Base-by-base conservation (phyloP, 192 early-diverging fungal genomes). In the Dissophora globulifera region DNA sequence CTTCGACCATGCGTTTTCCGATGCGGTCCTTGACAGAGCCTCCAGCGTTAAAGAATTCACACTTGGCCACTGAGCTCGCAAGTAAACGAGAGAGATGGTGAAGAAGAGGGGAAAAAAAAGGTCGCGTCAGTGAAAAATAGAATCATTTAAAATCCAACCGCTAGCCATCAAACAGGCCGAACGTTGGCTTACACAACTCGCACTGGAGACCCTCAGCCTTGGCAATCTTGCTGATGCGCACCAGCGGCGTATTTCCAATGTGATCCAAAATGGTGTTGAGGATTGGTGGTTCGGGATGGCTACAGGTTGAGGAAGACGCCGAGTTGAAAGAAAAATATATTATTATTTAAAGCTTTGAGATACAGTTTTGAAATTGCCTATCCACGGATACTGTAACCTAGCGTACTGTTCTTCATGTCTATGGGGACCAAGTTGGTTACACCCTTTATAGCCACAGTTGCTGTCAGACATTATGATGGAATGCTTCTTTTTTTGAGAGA, bases 21-120 rank as follows among this genome's bases (percentile, higher is more conserved):
- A 99, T 98, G 67, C 98, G 90, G 79, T 99, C 98, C 83, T 99
- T 98, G 83, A 98, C 98, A 45, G 95, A 96, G 23, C 98, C 96
- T 57, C 98, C 98, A n/a, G 96, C 94, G 70, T 99, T 99, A 81
- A 98, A 98, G 81, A 87, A 99, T 86, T 99, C 98, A 78, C 95
- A 98, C 81, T 99, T 99, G 79, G 92, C 92, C 83, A 94, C 85
- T 88, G 17, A 6, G 16, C 17, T 40, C 38, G n/a, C n/a, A 40
- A 40, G 38, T 40, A 13, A 13, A 13, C 8, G 38, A 40, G 13
- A 40, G 38, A 7, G n/a, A n/a, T n/a, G n/a, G n/a, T n/a, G n/a
- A n/a, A n/a, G n/a, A n/a, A n/a, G n/a, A 40, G 13, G 13, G 38
- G 8, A 13, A 13, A 52, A 17, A 52, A 4, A 45, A 25, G 38